Conservation (phyloP, 345 rosid species). For the Atalantia buxifolia region DNA sequence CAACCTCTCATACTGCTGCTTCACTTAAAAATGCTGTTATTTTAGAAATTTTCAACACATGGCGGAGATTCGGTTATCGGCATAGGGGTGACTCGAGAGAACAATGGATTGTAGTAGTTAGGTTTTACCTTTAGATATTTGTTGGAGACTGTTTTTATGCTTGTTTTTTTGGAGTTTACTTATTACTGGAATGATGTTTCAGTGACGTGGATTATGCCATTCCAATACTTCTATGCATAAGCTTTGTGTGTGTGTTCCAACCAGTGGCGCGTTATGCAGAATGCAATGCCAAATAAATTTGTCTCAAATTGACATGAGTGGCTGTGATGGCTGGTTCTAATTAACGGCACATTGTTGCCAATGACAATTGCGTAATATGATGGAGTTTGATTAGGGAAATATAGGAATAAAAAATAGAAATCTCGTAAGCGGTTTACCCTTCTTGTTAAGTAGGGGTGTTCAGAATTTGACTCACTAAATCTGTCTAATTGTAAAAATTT, state of each 20-base stretch:
- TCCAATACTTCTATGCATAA: not conserved
- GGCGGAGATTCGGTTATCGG: conserved; percentile 1
- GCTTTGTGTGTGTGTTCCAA: not conserved
- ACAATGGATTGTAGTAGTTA: conserved; percentile 5
- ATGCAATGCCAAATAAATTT: not conserved
- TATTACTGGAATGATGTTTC: not conserved
- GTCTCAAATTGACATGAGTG: not conserved
- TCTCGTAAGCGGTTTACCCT: too few species aligned
- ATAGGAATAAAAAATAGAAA: too few species aligned
- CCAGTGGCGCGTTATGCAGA: not conserved
- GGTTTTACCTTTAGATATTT: not conserved
- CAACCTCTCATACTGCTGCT: not conserved
- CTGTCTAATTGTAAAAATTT: too few species aligned
- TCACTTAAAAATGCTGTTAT: not conserved
- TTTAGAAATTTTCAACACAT: not conserved
- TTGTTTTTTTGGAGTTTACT: not conserved
- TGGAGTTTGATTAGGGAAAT: too few species aligned
- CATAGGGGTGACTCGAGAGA: conserved; percentile 1
- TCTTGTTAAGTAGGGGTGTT: too few species aligned
- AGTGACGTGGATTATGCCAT: not conserved
- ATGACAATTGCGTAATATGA: not conserved
- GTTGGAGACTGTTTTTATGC: not conserved
- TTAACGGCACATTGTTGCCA: not conserved
- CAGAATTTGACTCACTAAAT: too few species aligned
- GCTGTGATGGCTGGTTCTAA: not conserved